A percentile compares a stretch with the other conserved stretches of the same genome.
Evolutionary conservation across 192 early-diverging fungal species (phyloP).

Genomic region (Irineochytrium annulatum): DNA sequence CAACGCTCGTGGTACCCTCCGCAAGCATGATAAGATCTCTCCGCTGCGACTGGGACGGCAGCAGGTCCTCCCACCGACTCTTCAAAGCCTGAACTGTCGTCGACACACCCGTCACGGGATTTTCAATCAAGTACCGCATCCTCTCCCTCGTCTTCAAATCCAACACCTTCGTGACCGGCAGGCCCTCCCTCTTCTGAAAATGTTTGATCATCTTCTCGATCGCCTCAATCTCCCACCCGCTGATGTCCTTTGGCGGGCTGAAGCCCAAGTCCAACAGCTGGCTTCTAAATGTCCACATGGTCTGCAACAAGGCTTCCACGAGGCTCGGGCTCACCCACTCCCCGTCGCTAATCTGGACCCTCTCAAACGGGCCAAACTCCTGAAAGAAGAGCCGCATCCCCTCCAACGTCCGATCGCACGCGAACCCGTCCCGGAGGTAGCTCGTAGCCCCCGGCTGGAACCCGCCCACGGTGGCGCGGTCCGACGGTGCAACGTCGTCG

Average conservation of each 20-base stretch:
- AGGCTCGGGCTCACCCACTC: slow-evolving; percentile 25
- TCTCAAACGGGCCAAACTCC: slow-evolving; percentile 31
- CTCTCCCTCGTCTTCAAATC: slow-evolving; percentile 13
- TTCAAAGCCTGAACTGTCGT: slow-evolving; percentile 23
- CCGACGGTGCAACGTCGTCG: too few relatives aligned
- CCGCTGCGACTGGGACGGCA: background rate
- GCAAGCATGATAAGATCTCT: slow-evolving; percentile 6
- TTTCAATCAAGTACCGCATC: slow-evolving; percentile 15
- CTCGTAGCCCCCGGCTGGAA: background rate
- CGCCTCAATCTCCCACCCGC: slow-evolving; percentile 1
- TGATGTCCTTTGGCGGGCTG: slow-evolving; percentile 9
- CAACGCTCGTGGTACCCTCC: background rate
- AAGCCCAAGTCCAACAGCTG: slow-evolving; percentile 20
- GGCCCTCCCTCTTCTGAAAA: slow-evolving; percentile 25
- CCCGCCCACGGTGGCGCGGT: too few relatives aligned
- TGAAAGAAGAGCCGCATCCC: slow-evolving; percentile 24
- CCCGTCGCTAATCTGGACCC: slow-evolving; percentile 11
- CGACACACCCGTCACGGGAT: slow-evolving; percentile 23
- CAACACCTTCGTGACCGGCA: slow-evolving; percentile 17
- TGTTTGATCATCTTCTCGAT: slow-evolving; percentile 22
- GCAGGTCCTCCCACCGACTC: slow-evolving; percentile 25
- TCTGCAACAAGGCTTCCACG: slow-evolving; percentile 15
- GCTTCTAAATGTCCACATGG: slow-evolving; percentile 2
- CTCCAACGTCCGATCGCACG: slow-evolving; percentile 24
- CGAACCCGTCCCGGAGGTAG: slow-evolving; percentile 17